Conservation (phyloP, 768 basidiomycete species). For the Termitomyces sp. region DNA sequence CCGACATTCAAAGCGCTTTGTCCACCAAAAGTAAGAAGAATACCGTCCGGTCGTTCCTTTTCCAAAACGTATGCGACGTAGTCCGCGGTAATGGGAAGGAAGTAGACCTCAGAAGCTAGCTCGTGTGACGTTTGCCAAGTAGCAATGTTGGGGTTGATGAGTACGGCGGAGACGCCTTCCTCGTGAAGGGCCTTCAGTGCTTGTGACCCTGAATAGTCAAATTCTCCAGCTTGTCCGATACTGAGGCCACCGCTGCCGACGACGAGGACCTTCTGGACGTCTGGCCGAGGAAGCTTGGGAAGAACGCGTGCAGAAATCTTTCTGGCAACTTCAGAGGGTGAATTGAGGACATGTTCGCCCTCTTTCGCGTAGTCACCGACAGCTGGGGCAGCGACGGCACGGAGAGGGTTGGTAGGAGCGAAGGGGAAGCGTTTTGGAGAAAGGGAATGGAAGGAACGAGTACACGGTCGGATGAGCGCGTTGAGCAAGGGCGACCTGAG, state of each 20-base stretch:
- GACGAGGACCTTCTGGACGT: constrained; percentile 93
- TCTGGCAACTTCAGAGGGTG: constrained; percentile 92
- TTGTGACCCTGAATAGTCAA: constrained; percentile 99
- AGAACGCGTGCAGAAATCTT: constrained; percentile 92
- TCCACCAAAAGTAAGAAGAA: constrained; percentile 96
- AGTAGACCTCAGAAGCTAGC: constrained; percentile 95
- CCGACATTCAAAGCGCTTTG: constrained; percentile 98
- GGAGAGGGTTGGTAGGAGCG: constrained; percentile 47
- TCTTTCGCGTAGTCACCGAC: constrained; percentile 68
- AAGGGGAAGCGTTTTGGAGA: constrained; percentile 32
- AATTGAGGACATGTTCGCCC: constrained; percentile 79
- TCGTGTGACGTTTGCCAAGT: constrained; percentile 99
- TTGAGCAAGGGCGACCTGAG: constrained; percentile 37
- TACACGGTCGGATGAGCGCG: constrained; percentile 27
- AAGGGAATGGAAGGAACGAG: constrained; percentile 52
- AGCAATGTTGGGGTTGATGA: constrained; percentile 98
- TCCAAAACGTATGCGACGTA: constrained; percentile 99
- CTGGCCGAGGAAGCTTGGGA: constrained; percentile 85
- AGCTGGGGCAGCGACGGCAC: constrained; percentile 71
- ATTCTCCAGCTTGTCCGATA: constrained; percentile 99
- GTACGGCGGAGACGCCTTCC: constrained; percentile 89
- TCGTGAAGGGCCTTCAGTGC: constrained; percentile 97
- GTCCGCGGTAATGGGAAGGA: constrained; percentile 92
- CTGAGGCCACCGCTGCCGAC: constrained; percentile 95
- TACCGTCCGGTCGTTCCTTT: constrained; percentile 96